Percentiles rank a stretch among this genome's conserved stretches.
These are phyloP conservation scores for Wickerhamiella galacta DNA, from an alignment of 805 yeast genomes.

Conservation along the genomic window DNA sequence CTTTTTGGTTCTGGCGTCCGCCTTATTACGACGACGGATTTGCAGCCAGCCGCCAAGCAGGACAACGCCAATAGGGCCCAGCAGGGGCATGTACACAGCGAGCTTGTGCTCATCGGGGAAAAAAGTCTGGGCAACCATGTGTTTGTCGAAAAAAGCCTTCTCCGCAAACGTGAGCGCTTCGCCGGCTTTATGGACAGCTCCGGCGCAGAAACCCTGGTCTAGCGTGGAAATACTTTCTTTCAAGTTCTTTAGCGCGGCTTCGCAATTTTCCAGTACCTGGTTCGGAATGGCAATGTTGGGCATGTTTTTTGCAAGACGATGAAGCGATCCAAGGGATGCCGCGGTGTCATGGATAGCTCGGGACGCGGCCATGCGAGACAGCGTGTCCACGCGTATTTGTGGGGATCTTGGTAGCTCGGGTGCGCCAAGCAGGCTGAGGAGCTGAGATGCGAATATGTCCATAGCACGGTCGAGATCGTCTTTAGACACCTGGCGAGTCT, in stretches of 20 bases:
- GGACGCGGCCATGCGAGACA: constrained; percentile 41
- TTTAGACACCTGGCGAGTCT: constrained; percentile 12
- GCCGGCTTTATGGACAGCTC: constrained; percentile 28
- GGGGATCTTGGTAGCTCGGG: constrained; percentile 44
- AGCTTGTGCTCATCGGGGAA: constrained; percentile 92
- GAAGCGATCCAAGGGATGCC: constrained; percentile 56
- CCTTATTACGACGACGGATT: constrained; percentile 1
- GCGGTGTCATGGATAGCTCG: constrained; percentile 45
- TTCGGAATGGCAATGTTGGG: constrained; percentile 74
- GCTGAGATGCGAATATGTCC: constrained; percentile 57
- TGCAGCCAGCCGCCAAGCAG: constrained; percentile 20
- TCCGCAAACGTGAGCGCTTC: constrained; percentile 45
- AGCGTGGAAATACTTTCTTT: constrained; percentile 24
- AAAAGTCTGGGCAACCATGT: constrained; percentile 87
- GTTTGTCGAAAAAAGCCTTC: constrained; percentile 78
- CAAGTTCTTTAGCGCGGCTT: constrained; percentile 31
- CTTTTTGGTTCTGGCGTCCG: neutral
- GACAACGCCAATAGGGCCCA: constrained; percentile 74
- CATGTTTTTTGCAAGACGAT: constrained; percentile 49
- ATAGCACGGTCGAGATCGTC: constrained; percentile 39
- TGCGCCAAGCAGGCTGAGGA: constrained; percentile 57
- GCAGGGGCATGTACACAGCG: constrained; percentile 79
- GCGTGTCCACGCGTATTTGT: constrained; percentile 39
- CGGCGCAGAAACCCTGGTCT: constrained; percentile 22
- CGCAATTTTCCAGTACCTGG: constrained; percentile 43